A percentile compares a stretch with the other conserved stretches of the same genome.
phyloP scores from a whole-genome alignment of 2,329 filamentous ascomycete genomes.

The Fusarium subtropicale region DNA sequence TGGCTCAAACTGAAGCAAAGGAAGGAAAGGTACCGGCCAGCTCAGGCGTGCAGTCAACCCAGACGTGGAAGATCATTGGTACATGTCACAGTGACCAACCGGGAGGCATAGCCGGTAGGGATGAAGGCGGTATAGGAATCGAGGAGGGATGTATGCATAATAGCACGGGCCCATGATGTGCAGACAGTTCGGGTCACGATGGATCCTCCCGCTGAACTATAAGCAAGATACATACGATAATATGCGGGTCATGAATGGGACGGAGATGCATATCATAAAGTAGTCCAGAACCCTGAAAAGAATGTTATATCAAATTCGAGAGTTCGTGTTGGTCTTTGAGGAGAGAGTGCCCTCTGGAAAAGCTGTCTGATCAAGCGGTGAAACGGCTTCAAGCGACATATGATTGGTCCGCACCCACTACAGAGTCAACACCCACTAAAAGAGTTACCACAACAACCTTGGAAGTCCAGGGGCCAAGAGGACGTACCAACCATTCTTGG shows the following conservation, averaged over 20 bases:
- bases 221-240: constrained; percentile 21
- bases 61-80: not conserved
- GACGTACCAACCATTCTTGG: constrained; percentile 31
- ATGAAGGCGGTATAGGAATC: constrained; percentile 8
- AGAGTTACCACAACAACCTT: constrained; percentile 38
- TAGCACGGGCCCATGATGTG: constrained; percentile 34
- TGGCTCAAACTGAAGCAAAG: constrained; percentile 1
- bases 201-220: constrained; percentile 29
- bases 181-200: constrained; percentile 14
- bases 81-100: not conserved
- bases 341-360: not conserved
- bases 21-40: not conserved
- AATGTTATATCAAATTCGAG: not conserved
- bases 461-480: constrained; percentile 18
- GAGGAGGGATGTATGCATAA: constrained; percentile 15
- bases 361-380: constrained; percentile 24
- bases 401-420: constrained; percentile 19
- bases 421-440: constrained; percentile 39
- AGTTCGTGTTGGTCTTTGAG: not conserved
- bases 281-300: constrained; percentile 9
- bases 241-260: constrained; percentile 26
- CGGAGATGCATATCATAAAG: constrained; percentile 21
- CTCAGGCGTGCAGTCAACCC: not conserved
- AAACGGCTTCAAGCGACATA: constrained; percentile 6
- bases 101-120: not conserved